Percentiles rank a stretch among this genome's conserved stretches.
These are phyloP conservation scores for Boletus reticuloceps DNA, from an alignment of 768 basidiomycete genomes.

Conservation along the genomic window DNA sequence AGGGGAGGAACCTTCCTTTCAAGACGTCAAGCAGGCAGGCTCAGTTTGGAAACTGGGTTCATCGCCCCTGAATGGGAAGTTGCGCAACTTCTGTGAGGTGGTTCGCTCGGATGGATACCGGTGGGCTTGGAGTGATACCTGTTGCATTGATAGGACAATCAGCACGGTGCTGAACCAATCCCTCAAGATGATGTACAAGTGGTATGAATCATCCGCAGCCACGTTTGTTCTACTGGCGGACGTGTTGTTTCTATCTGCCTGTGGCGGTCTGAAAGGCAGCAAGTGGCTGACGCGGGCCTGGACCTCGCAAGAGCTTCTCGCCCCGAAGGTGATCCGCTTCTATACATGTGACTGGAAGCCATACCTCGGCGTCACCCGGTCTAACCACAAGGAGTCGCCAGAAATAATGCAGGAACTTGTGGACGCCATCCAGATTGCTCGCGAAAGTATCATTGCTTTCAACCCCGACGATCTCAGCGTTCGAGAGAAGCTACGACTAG, in stretches of 20 bases:
- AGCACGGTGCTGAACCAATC: constrained; percentile 5
- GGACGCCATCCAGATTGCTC: constrained; percentile 4
- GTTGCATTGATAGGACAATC: constrained; percentile 13
- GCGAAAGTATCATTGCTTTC: background rate
- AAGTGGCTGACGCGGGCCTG: constrained; percentile 13
- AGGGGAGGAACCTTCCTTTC: constrained; percentile 7
- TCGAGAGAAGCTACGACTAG: constrained; percentile 9
- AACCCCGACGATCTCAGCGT: constrained; percentile 4
- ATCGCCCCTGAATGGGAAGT: constrained; percentile 1
- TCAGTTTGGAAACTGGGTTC: constrained; percentile 4
- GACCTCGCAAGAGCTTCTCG: constrained; percentile 17
- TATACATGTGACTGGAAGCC: constrained; percentile 8
- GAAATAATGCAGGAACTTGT: constrained; percentile 9
- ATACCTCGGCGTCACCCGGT: background rate
- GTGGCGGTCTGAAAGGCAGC: background rate
- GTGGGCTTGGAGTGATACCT: constrained; percentile 15
- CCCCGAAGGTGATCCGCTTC: constrained; percentile 6
- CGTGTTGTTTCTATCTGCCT: background rate
- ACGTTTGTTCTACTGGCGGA: background rate
- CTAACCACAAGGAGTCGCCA: constrained; percentile 11
- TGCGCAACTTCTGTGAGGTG: constrained; percentile 7
- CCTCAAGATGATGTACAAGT: constrained; percentile 13
- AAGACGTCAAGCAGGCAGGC: constrained; percentile 2
- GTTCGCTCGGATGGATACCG: constrained; percentile 5
- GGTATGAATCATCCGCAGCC: constrained; percentile 8